Evolutionary conservation across 768 basidiomycete species (phyloP).

Genomic region (Calocybe indica): DNA sequence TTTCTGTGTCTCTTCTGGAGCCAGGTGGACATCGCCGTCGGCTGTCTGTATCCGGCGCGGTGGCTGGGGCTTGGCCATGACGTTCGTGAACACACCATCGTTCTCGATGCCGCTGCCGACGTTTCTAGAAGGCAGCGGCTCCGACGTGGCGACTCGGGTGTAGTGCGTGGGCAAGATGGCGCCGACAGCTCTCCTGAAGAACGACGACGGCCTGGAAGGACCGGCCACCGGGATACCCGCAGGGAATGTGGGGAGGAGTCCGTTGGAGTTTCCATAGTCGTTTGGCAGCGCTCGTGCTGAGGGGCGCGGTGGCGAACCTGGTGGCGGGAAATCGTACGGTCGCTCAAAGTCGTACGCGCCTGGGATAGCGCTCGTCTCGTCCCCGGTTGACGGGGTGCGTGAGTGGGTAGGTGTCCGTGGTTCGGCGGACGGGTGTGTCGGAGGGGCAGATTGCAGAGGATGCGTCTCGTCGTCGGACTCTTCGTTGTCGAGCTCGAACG

Average conservation of each 20-base stretch:
- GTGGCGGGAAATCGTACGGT: conserved; percentile 70
- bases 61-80: conserved; percentile 78
- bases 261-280: conserved; percentile 70
- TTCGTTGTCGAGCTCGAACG: conserved; percentile 15
- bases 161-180: conserved; percentile 66
- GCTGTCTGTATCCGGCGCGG: conserved; percentile 39
- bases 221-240: conserved; percentile 18
- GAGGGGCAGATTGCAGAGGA: background rate
- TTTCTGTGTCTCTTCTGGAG: conserved; percentile 78
- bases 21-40: conserved; percentile 53
- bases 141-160: conserved; percentile 36
- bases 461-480: conserved; percentile 12
- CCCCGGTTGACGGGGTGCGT: conserved; percentile 6
- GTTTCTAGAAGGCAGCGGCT: conserved; percentile 23
- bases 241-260: conserved; percentile 48
- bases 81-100: conserved; percentile 94
- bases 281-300: conserved; percentile 57
- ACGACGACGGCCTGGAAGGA: conserved; percentile 30
- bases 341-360: conserved; percentile 77
- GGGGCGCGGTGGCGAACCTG: conserved; percentile 69
- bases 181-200: conserved; percentile 55
- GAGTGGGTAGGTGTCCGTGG: conserved; percentile 9
- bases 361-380: conserved; percentile 24
- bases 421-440: background rate
- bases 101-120: conserved; percentile 74